These are phyloP conservation scores for Terana coerulea DNA, from an alignment of 768 basidiomycete genomes.

Conservation along the genomic window DNA sequence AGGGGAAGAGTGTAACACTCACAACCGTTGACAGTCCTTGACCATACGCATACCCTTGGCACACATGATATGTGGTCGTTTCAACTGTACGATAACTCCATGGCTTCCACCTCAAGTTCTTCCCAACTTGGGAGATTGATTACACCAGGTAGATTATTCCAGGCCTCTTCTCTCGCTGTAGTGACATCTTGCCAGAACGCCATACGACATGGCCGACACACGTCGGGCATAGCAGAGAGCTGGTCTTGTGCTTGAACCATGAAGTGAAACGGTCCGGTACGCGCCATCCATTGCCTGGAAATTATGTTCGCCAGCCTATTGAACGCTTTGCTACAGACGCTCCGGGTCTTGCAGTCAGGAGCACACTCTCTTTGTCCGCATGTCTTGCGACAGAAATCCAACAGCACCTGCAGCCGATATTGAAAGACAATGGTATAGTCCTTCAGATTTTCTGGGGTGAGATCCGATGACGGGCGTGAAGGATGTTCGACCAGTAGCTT, in stretches of 20 bases:
- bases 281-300: constrained; percentile 42
- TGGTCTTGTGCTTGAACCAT: constrained; percentile 44
- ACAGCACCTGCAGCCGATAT: constrained; percentile 43
- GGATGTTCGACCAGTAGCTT: constrained; percentile 47
- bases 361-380: constrained; percentile 29
- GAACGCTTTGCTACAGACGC: constrained; percentile 40
- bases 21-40: not conserved
- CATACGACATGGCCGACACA: constrained; percentile 42
- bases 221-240: constrained; percentile 27
- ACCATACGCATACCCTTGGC: not conserved
- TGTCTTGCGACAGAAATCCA: constrained; percentile 44
- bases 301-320: constrained; percentile 39
- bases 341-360: constrained; percentile 25
- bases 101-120: constrained; percentile 33
- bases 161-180: constrained; percentile 35
- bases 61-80: not conserved
- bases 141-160: constrained; percentile 45
- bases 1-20: constrained; percentile 39
- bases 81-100: not conserved
- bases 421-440: constrained; percentile 58
- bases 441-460: constrained; percentile 40
- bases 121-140: constrained; percentile 47
- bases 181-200: constrained; percentile 40
- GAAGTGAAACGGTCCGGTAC: constrained; percentile 52
- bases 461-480: constrained; percentile 43